Evolutionary conservation across 2,329 filamentous ascomycete genomes (phyloP).

Genomic region (Colletotrichum eleusines): DNA sequence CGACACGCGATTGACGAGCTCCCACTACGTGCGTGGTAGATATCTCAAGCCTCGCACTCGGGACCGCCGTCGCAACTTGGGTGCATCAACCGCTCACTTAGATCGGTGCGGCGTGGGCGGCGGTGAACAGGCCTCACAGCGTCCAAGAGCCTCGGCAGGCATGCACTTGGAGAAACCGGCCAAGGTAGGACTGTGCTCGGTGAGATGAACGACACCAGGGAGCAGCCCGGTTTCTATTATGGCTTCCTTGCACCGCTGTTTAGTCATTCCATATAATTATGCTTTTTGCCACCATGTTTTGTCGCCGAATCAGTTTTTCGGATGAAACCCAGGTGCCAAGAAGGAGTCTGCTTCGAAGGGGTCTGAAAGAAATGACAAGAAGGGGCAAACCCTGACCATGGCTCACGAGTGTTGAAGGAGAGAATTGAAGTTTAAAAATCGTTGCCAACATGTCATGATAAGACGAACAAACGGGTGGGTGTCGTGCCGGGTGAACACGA

Average conservation of each 20-base stretch:
- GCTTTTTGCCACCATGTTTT: not conserved
- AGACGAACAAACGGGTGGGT: slow-evolving; percentile 12
- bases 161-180: not conserved
- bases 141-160: slow-evolving; percentile 10
- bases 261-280: slow-evolving; percentile 16
- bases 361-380: not conserved
- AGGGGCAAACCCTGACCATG: not conserved
- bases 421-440: slow-evolving; percentile 4
- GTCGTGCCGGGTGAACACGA: slow-evolving; percentile 12
- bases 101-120: slow-evolving; percentile 20
- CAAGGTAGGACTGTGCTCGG: not conserved
- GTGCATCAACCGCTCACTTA: slow-evolving; percentile 7
- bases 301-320: not conserved
- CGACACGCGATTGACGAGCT: slow-evolving; percentile 6
- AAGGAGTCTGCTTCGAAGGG: not conserved
- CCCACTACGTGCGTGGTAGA: not conserved
- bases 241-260: not conserved
- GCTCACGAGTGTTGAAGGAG: slow-evolving; percentile 8
- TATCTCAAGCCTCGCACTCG: not conserved
- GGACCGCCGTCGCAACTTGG: slow-evolving; percentile 2
- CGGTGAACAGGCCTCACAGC: slow-evolving; percentile 4
- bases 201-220: slow-evolving; percentile 20
- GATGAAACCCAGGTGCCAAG: slow-evolving; percentile 8
- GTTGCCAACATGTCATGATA: slow-evolving; percentile 15
- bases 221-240: not conserved